Conservation (phyloP, 192 early-diverging fungal species). For the Linderina pennispora region DNA sequence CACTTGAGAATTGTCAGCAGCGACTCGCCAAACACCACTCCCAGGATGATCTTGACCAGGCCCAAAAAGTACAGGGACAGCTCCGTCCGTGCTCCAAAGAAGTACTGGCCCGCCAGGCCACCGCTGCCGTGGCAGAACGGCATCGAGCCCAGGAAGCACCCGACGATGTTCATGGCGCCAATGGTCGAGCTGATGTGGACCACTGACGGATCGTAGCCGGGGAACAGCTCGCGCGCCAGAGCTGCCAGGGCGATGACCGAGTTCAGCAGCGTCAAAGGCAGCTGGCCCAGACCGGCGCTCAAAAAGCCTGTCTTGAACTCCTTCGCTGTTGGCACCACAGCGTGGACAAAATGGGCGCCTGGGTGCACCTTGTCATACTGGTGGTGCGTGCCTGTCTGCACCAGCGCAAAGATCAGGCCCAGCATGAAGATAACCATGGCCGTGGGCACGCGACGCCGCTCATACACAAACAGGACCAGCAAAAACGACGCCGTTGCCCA, state of each 20-base stretch:
- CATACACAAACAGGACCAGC: conserved; percentile 64
- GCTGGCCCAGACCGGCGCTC: conserved; percentile 77
- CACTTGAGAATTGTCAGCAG: conserved; percentile 61
- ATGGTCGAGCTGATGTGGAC: conserved; percentile 56
- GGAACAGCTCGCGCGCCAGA: conserved; percentile 79
- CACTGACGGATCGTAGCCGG: conserved; percentile 46
- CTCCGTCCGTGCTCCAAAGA: conserved; percentile 84
- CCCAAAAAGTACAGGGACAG: conserved; percentile 76
- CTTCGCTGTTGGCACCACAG: conserved; percentile 53
- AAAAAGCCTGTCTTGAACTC: conserved; percentile 72
- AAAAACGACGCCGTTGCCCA: conserved; percentile 65
- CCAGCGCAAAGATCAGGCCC: conserved; percentile 63
- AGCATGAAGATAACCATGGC: conserved; percentile 69
- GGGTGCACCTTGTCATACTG: conserved; percentile 35
- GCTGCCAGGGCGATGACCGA: conserved; percentile 75
- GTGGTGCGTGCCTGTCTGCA: conserved; percentile 46
- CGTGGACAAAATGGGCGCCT: conserved; percentile 54
- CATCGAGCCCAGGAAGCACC: conserved; percentile 73
- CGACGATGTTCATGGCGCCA: conserved; percentile 73
- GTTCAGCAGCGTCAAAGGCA: conserved; percentile 81
- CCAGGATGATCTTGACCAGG: conserved; percentile 64
- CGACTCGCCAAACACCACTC: conserved; percentile 79
- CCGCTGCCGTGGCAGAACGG: conserved; percentile 81
- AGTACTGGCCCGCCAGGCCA: conserved; percentile 91
- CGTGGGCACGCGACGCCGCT: conserved; percentile 53